Evolutionary conservation across 176 grass and related monocot genomes (phyloP).

Genomic region (Zoysia japonica): DNA sequence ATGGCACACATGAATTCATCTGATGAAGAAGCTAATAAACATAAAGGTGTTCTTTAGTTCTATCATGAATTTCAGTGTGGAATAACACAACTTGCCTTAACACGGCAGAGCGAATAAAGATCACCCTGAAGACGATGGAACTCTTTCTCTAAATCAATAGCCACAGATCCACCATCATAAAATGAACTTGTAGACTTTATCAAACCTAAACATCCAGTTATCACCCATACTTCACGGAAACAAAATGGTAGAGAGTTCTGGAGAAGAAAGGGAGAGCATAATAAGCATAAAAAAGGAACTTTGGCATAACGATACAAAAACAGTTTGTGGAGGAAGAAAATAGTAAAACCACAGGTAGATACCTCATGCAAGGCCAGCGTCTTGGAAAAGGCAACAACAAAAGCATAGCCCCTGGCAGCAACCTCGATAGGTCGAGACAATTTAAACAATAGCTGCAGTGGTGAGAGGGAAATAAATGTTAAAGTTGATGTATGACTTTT

Average conservation of each 20-base stretch:
- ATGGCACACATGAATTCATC: slow-evolving; percentile 15
- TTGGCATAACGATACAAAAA: slow-evolving; percentile 35
- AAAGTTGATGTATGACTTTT: slow-evolving; percentile 4
- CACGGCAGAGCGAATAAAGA: slow-evolving; percentile 86
- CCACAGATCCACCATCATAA: slow-evolving; percentile 66
- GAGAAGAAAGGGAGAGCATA: slow-evolving; percentile 39
- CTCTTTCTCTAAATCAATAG: slow-evolving; percentile 86
- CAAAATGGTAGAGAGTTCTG: slow-evolving; percentile 94
- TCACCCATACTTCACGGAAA: slow-evolving; percentile 95
- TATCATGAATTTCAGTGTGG: slow-evolving; percentile 3
- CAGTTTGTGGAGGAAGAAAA: slow-evolving; percentile 25
- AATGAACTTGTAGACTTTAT: slow-evolving; percentile 66
- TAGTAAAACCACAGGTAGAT: slow-evolving; percentile 40
- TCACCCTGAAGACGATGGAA: slow-evolving; percentile 92
- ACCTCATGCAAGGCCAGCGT: slow-evolving; percentile 86
- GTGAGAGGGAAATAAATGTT: slow-evolving; percentile 31
- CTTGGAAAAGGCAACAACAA: slow-evolving; percentile 92
- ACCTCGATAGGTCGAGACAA: slow-evolving; percentile 78
- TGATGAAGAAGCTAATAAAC: slow-evolving; percentile 33
- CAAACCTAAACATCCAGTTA: slow-evolving; percentile 85
- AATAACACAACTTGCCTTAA: slow-evolving; percentile 60
- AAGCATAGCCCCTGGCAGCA: slow-evolving; percentile 85
- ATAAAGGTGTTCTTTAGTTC: not conserved
- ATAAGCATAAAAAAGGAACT: slow-evolving; percentile 18
- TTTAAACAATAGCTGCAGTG: slow-evolving; percentile 90